Conservation (phyloP, 768 basidiomycete species). For the Hypholoma fasciculare region DNA sequence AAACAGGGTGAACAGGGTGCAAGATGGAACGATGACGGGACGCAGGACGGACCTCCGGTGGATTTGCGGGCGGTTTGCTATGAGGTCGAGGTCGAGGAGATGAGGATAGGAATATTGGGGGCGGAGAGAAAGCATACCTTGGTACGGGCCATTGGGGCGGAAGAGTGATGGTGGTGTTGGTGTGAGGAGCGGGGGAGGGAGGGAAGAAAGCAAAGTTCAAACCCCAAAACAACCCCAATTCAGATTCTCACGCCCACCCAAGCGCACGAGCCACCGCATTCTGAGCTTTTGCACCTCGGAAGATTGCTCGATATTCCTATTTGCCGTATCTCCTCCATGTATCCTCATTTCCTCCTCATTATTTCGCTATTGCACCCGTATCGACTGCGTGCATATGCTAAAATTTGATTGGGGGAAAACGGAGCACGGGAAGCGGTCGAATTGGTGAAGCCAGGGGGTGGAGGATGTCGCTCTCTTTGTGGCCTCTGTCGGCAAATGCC, state of each 20-base stretch:
- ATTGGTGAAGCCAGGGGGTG: neutral
- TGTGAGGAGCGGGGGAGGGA: slow-evolving; percentile 36
- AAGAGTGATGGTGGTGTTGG: slow-evolving; percentile 32
- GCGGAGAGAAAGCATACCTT: slow-evolving; percentile 51
- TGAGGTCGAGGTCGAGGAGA: slow-evolving; percentile 28
- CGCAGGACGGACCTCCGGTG: slow-evolving; percentile 76
- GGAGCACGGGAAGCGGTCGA: slow-evolving; percentile 12
- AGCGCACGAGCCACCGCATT: slow-evolving; percentile 52
- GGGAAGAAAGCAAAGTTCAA: slow-evolving; percentile 31
- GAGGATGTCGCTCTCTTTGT: neutral
- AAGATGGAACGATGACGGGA: slow-evolving; percentile 5
- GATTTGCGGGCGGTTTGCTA: slow-evolving; percentile 99
- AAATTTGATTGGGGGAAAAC: slow-evolving; percentile 17
- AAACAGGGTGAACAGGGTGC: slow-evolving; percentile 16
- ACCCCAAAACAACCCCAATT: slow-evolving; percentile 36
- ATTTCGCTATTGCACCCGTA: slow-evolving; percentile 11
- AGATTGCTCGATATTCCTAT: slow-evolving; percentile 40
- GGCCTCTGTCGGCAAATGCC: neutral
- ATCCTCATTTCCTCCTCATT: slow-evolving; percentile 16
- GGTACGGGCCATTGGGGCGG: slow-evolving; percentile 76
- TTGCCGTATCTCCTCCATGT: slow-evolving; percentile 24
- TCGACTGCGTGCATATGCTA: neutral
- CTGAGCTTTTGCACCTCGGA: slow-evolving; percentile 50
- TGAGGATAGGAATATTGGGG: slow-evolving; percentile 14
- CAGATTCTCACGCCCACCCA: slow-evolving; percentile 48